Base-by-base conservation (phyloP, 2,329 filamentous ascomycete species). In the Paecilomyces formosus region DNA sequence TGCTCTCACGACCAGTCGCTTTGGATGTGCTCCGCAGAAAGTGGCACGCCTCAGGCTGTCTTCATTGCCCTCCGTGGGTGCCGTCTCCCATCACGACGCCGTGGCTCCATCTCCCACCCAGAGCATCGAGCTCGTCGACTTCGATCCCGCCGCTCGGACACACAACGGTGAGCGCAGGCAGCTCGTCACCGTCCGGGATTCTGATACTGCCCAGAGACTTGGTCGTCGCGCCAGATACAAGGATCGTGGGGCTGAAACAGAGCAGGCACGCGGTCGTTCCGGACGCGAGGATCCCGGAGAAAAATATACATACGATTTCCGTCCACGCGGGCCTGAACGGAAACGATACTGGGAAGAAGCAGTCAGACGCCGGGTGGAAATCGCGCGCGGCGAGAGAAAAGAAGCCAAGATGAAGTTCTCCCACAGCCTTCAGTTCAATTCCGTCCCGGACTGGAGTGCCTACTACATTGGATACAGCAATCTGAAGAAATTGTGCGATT, bases 381-480 rank as follows among this genome's bases (percentile, higher is more conserved):
- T 50, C 58, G 58, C 59, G 53, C 54, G 56, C 55, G 56, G 63
- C 51, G 30, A 58, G 3, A 62, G 89, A 67, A 81, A 87, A 66
- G 84, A 81, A 65, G 87, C 89, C 85, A 90, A 91, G 72, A 99
- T 99, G 94, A 97, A 97, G 87, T 99, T 99, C 82, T 97, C 93
- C 18, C 94, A 99, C 75, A 97, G 93, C 77, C 88, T 99, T 68
- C 94, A 99, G 81, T 99, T 99, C 79, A 99, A 99, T 80, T 92
- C 94, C 63, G 94, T 99, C 67, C 94, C 94, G n/a, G 94, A 99
- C 77, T 99, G 94, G 94, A 97, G 91, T 80, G 92, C 88, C 69
- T 87, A 97, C 76, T 99, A 99, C 76, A 95, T 99, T 71, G 90
- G 92, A 61, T 99, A 99, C 77, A 97, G 92, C 79, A 97, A 97